A percentile compares a stretch with the other conserved stretches of the same genome.
Conservation (phyloP, 1,284 basidiomycete genomes). For the Xerocomus tenax region DNA sequence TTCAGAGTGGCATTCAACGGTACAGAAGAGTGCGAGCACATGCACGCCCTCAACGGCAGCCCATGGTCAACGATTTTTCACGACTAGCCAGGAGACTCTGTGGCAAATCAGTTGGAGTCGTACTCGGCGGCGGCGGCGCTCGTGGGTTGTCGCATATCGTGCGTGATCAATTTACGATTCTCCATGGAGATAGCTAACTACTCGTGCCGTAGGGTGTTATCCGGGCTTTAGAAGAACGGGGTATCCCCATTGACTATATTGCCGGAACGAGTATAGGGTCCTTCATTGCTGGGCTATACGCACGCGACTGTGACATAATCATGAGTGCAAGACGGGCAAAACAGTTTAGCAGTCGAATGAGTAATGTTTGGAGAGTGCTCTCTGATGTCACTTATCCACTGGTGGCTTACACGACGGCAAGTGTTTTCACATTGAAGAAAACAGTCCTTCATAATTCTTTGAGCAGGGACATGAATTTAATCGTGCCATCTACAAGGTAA, state of each 20-base stretch:
- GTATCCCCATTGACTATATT: slow-evolving; percentile 89
- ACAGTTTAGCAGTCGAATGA: slow-evolving; percentile 86
- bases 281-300: slow-evolving; percentile 93
- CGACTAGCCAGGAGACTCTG: slow-evolving; percentile 86
- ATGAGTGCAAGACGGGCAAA: slow-evolving; percentile 83
- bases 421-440: slow-evolving; percentile 27
- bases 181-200: slow-evolving; percentile 14
- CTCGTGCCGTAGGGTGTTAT: slow-evolving; percentile 61
- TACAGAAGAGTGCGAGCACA: slow-evolving; percentile 70
- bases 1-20: slow-evolving; percentile 82
- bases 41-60: slow-evolving; percentile 62
- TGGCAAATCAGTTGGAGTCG: slow-evolving; percentile 88
- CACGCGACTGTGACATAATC: slow-evolving; percentile 85
- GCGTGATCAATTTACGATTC: slow-evolving; percentile 19
- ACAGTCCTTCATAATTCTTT: slow-evolving; percentile 11
- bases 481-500: slow-evolving; percentile 71
- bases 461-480: slow-evolving; percentile 84
- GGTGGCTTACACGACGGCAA: slow-evolving; percentile 93
- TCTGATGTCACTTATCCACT: slow-evolving; percentile 96
- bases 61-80: slow-evolving; percentile 88
- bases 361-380: slow-evolving; percentile 88
- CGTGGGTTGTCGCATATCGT: slow-evolving; percentile 91
- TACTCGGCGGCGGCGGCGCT: slow-evolving; percentile 93
- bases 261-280: slow-evolving; percentile 88
- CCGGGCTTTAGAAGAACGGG: slow-evolving; percentile 83